These are phyloP conservation scores for Psilocybe tampanensis DNA, from an alignment of 768 basidiomycete genomes.

Conservation along the genomic window DNA sequence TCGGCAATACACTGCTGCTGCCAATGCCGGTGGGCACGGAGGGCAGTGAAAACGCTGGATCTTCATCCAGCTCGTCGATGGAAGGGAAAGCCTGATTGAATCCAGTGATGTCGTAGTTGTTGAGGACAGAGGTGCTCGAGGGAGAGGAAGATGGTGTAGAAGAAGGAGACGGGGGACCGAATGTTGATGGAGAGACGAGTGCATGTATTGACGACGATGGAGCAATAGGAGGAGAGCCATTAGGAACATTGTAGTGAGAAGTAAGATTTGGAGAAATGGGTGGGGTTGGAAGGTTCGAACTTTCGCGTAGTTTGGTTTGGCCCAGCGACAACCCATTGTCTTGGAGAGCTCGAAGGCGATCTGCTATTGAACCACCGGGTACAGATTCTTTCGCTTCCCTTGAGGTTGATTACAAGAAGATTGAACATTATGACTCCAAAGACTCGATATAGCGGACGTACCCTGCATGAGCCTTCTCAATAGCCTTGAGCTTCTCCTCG, in stretches of 20 bases:
- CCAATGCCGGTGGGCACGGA: conserved; percentile 45
- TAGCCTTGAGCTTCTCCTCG: conserved; percentile 48
- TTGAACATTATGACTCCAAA: neutral
- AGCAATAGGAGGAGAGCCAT: conserved; percentile 23
- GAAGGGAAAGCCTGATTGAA: conserved; percentile 74
- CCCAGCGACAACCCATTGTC: conserved; percentile 69
- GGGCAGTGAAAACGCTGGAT: conserved; percentile 48
- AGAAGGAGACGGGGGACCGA: conserved; percentile 78
- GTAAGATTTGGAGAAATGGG: conserved; percentile 40
- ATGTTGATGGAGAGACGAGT: conserved; percentile 67
- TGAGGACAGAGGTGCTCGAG: conserved; percentile 31
- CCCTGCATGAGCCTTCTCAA: conserved; percentile 39
- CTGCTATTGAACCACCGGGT: conserved; percentile 71
- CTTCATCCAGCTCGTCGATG: conserved; percentile 74
- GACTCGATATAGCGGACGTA: conserved; percentile 24
- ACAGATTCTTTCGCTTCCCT: conserved; percentile 39
- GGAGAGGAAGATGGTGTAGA: conserved; percentile 72
- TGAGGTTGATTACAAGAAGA: conserved; percentile 7
- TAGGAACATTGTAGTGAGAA: conserved; percentile 32
- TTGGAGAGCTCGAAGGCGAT: conserved; percentile 76
- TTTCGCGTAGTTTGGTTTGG: conserved; percentile 59
- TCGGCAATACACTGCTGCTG: conserved; percentile 7
- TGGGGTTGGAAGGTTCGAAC: conserved; percentile 39
- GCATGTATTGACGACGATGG: conserved; percentile 53
- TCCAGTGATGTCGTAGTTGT: conserved; percentile 45